phyloP scores from a whole-genome alignment of 371 early-diverging fungal species.

The Umbelopsis sp. region DNA sequence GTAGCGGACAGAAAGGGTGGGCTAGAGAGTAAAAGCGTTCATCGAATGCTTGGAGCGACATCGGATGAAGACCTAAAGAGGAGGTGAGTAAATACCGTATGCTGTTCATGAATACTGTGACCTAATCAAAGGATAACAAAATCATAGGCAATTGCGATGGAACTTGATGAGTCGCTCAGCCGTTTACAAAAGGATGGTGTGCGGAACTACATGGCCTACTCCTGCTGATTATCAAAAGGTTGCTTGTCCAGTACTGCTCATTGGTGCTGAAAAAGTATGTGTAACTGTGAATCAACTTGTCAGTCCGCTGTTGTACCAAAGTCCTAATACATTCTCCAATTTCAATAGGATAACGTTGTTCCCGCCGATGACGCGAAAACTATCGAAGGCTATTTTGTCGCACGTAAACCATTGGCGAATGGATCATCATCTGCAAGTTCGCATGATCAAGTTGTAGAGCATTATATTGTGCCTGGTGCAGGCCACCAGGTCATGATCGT shows the following conservation, averaged over 20 bases:
- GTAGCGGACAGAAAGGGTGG: constrained; percentile 68
- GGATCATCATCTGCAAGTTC: neutral
- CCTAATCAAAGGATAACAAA: neutral
- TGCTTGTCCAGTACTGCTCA: constrained; percentile 58
- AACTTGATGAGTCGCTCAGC: constrained; percentile 58
- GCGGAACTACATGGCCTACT: constrained; percentile 55
- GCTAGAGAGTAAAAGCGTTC: constrained; percentile 59
- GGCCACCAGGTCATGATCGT: constrained; percentile 74
- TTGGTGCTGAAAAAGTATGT: constrained; percentile 61
- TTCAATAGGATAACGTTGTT: constrained; percentile 49
- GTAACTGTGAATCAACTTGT: neutral
- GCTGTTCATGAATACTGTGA: neutral
- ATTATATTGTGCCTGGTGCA: constrained; percentile 63
- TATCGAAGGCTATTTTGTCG: constrained; percentile 29
- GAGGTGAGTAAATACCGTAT: constrained; percentile 26
- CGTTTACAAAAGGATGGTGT: constrained; percentile 57
- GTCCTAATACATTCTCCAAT: neutral
- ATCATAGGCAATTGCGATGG: constrained; percentile 62
- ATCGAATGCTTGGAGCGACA: constrained; percentile 55
- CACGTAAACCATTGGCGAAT: neutral
- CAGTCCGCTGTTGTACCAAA: neutral
- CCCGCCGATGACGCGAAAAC: constrained; percentile 49
- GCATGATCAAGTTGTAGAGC: constrained; percentile 30
- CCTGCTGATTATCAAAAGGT: constrained; percentile 51
- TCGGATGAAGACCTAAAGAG: constrained; percentile 47